Percentiles rank a stretch among this genome's conserved stretches.
Conservation (phyloP, 345 rosid genomes). For the Garcia nutans region DNA sequence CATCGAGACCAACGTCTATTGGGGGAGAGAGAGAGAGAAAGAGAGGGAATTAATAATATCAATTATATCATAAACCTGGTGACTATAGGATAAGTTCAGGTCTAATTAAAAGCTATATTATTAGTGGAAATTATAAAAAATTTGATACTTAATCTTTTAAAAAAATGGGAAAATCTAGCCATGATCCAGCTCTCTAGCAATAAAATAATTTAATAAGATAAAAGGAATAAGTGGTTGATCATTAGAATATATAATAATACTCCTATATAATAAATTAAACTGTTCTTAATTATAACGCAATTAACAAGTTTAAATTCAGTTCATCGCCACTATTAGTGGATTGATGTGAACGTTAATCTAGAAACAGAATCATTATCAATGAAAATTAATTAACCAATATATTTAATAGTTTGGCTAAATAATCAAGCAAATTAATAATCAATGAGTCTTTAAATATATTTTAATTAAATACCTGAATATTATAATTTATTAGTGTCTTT, state of each 20-base stretch:
- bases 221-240: conserved; percentile 34
- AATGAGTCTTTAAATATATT: no score
- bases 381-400: background rate
- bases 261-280: background rate
- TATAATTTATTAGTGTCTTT: no score
- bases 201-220: background rate
- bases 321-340: conserved; percentile 26
- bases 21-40: background rate
- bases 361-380: conserved; percentile 34
- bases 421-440: background rate
- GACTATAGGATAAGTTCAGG: conserved; percentile 20
- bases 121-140: conserved; percentile 8
- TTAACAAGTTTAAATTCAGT: conserved; percentile 10
- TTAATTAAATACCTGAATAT: no score
- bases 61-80: background rate
- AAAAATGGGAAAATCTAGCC: conserved; percentile 24
- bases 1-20: conserved; percentile 23
- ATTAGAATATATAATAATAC: conserved; percentile 16
- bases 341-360: conserved; percentile 38
- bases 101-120: background rate
- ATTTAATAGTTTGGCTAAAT: background rate
- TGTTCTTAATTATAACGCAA: background rate
- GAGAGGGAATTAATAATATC: background rate
- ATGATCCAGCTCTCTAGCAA: conserved; percentile 15
- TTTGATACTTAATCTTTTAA: conserved; percentile 16